These are phyloP conservation scores for Kodamaea arcana DNA, from an alignment of 1,139 yeast genomes.

Conservation along the genomic window DNA sequence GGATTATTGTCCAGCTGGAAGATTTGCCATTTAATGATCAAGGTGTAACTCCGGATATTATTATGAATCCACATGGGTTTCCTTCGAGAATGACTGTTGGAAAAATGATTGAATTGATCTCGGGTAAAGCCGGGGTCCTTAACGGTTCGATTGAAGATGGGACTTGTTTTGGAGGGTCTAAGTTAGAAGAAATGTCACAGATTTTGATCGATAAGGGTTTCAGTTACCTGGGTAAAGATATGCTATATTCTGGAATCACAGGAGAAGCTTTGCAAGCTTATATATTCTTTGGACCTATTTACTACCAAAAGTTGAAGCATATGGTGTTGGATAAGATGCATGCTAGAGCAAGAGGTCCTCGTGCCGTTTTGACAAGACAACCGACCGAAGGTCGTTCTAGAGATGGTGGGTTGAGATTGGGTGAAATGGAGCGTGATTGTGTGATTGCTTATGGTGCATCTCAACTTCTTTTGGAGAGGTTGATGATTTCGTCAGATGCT, in stretches of 20 bases:
- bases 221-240: slow-evolving; percentile 93
- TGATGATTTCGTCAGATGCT: slow-evolving; percentile 96
- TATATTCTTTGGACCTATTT: slow-evolving; percentile 96
- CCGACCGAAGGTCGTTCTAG: slow-evolving; percentile 99
- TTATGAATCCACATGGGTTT: slow-evolving; percentile 99
- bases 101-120: slow-evolving; percentile 91
- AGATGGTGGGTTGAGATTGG: slow-evolving; percentile 98
- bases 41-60: slow-evolving; percentile 90
- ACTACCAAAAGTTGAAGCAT: slow-evolving; percentile 96
- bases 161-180: slow-evolving; percentile 97
- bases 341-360: slow-evolving; percentile 98
- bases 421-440: slow-evolving; percentile 99
- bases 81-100: slow-evolving; percentile 99
- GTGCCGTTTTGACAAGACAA: slow-evolving; percentile 96
- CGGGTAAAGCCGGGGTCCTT: slow-evolving; percentile 96
- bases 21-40: slow-evolving; percentile 92
- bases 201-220: slow-evolving; percentile 88
- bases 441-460: slow-evolving; percentile 99
- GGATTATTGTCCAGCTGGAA: slow-evolving; percentile 93
- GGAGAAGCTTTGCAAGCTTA: slow-evolving; percentile 98
- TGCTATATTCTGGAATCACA: slow-evolving; percentile 96
- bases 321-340: slow-evolving; percentile 99
- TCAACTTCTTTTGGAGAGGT: slow-evolving; percentile 84
- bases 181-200: slow-evolving; percentile 92
- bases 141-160: slow-evolving; percentile 93